Evolutionary conservation across 1,284 basidiomycete species (phyloP), one percentile per base, ranked within the genome.

Genomic region (Rhodotorula sp.): DNA sequence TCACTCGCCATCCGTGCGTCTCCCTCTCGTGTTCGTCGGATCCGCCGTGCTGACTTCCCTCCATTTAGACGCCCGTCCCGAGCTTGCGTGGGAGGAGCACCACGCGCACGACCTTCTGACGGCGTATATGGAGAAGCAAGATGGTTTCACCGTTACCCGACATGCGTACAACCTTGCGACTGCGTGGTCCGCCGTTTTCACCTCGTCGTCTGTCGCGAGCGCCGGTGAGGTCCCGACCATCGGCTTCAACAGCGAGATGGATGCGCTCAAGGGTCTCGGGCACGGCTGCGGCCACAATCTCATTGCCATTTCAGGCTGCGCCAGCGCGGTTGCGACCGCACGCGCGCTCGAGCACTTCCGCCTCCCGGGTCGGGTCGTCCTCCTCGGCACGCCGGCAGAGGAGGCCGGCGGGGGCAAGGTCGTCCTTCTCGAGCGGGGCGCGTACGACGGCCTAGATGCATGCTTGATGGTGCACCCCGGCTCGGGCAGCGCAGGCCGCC

Each of bases 341-440:
- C 84, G 85, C 41, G 89, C 89, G 12, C 81, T 94, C 77, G 82
- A 87, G 79, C 57, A 73, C 51, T 75, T 77, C 46, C 48, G 88
- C 76, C 84, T 91, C 51, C 78, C 88, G 3, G 93, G 91, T 3
- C 90, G 85, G 66, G 84, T 95, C 25, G 83, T 93, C 58, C 84
- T 95, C 41, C 84, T 95, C 9, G 92, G 93, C 36, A 95, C 93
- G 9, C 92, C 93, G 84, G 92, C 90, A 25, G 92, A 94, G 81
- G 92, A 94, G 82, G 84, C 83, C 25, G 90, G 89, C 4, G 89
- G 86, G 29, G 92, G 92, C 36, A 94, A 95, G 82, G 85, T 89
- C 64, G 84, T 85, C 55, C 83, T 94, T 44, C 83, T 93, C 27
- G 85, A 91, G 68, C 84, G 85, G 22, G 91, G 90, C 53, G 91